Conservation (phyloP, 2,329 filamentous ascomycete species). For the Zasmidium citrigriseum region DNA sequence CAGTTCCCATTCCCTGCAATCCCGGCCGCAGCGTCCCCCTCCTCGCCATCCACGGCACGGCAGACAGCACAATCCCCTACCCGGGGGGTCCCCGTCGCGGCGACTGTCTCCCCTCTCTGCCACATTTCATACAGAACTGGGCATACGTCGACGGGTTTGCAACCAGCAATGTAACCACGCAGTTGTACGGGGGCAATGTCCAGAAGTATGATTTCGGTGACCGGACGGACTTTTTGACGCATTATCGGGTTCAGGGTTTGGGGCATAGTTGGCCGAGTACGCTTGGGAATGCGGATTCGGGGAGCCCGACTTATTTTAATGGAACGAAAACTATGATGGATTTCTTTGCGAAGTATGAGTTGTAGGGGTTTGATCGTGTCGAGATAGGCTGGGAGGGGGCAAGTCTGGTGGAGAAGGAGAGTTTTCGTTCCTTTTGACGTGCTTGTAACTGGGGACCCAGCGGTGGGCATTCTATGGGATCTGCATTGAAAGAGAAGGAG, state of each 20-base stretch:
- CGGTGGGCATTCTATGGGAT: too few relatives aligned
- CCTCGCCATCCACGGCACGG: slow-evolving; percentile 46
- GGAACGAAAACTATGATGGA: slow-evolving; percentile 5
- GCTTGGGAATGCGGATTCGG: neutral
- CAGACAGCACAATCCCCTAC: slow-evolving; percentile 44
- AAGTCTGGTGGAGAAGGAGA: too few relatives aligned
- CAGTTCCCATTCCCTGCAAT: slow-evolving; percentile 27
- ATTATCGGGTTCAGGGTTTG: neutral
- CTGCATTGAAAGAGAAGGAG: too few relatives aligned
- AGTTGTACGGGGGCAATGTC: slow-evolving; percentile 3
- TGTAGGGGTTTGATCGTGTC: too few relatives aligned
- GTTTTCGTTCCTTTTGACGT: too few relatives aligned
- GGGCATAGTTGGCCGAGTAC: slow-evolving; percentile 4
- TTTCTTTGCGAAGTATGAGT: neutral
- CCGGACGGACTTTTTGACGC: neutral
- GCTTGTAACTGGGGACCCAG: too few relatives aligned
- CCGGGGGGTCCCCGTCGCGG: slow-evolving; percentile 36
- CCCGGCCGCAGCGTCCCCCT: slow-evolving; percentile 36
- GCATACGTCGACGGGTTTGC: slow-evolving; percentile 36
- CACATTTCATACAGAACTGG: slow-evolving; percentile 40
- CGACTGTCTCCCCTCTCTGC: slow-evolving; percentile 28
- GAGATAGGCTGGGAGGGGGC: too few relatives aligned
- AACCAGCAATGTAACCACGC: slow-evolving; percentile 24
- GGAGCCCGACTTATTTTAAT: slow-evolving; percentile 1
- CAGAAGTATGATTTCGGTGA: neutral